Evolutionary conservation across 305 asterid genomes (phyloP), one percentile per base, ranked within the genome.

Genomic region (Fraxinus paxiana): DNA sequence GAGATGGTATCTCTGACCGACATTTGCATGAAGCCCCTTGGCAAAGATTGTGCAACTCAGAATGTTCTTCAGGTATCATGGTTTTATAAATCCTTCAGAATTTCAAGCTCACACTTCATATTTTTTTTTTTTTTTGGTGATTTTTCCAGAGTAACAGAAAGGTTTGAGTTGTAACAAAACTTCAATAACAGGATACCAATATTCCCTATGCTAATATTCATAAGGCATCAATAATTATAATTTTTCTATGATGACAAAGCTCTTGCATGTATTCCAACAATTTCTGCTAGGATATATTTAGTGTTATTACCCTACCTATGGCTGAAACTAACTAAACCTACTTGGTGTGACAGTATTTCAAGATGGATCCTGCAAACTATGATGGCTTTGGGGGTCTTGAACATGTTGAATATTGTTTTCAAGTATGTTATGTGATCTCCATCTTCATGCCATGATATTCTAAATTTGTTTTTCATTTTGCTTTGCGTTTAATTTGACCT

Each of bases 21-120:
- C 88, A 94, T 96, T 84, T 96, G 99, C 93, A 81, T 96, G 97
- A 96, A 96, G 91, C 99, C 99, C 69, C 98, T 96, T 26, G 98
- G 99, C 83, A 88, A 85, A 72, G 99, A 91, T 83, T 96, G 99
- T 87, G 99, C 98, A 77, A 94, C 99, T 73, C 99, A 96, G 90
- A 96, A 96, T 83, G 88, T 96, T 86, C 97, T 96, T 86, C 99
- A 96, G 98, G 99, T 94, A 86, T 37, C 80, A 59, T 71, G 69
- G 63, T 59, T 77, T 51, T 38, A 2, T 17, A 69, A 79, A 30
- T 38, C 46, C 18, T 10, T 51, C 28, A 37, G n/a, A 74, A 65
- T 82, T 70, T 69, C 54, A 73, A 56, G 72, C 38, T 63, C 35
- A 41, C 22, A 9, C 33, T 31, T 51, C 7, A n/a, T n/a, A n/a